These are phyloP conservation scores for Venturia nashicola DNA, from an alignment of 2,329 filamentous ascomycete genomes.

Conservation along the genomic window DNA sequence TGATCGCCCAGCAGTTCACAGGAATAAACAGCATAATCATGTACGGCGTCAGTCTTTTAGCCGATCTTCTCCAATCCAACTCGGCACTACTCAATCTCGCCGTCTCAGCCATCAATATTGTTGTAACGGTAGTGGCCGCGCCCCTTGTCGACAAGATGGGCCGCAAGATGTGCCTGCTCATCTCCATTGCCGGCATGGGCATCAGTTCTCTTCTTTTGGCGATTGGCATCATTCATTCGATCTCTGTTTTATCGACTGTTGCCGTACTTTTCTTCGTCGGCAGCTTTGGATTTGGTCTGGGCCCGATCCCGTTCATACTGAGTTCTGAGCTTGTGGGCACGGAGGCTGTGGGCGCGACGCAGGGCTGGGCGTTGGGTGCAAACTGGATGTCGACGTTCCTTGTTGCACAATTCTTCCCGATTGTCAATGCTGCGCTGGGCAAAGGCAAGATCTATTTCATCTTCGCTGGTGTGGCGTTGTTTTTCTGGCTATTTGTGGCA, in stretches of 20 bases:
- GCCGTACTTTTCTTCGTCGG: slow-evolving; percentile 77
- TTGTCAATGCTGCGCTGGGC: slow-evolving; percentile 66
- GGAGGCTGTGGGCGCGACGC: slow-evolving; percentile 81
- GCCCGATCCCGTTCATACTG: slow-evolving; percentile 89
- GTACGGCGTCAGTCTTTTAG: slow-evolving; percentile 89
- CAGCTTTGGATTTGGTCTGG: slow-evolving; percentile 81
- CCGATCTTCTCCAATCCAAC: slow-evolving; percentile 66
- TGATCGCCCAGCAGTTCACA: slow-evolving; percentile 85
- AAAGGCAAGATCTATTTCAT: slow-evolving; percentile 83
- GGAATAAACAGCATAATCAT: slow-evolving; percentile 97
- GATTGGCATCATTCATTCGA: slow-evolving; percentile 60
- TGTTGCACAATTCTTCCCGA: slow-evolving; percentile 89
- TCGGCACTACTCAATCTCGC: slow-evolving; percentile 76
- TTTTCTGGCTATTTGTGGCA: slow-evolving; percentile 60
- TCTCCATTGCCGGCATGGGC: slow-evolving; percentile 78
- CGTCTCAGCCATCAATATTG: slow-evolving; percentile 75
- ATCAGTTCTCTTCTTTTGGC: slow-evolving; percentile 64
- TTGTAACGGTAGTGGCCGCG: slow-evolving; percentile 69
- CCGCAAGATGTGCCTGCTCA: slow-evolving; percentile 71
- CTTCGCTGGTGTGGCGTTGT: slow-evolving; percentile 63
- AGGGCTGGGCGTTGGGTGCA: slow-evolving; percentile 74
- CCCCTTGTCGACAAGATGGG: slow-evolving; percentile 80
- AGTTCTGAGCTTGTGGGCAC: slow-evolving; percentile 81
- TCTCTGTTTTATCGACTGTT: slow-evolving; percentile 67
- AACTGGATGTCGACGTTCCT: slow-evolving; percentile 88